Conservation (phyloP, 495 filamentous ascomycete genomes). For the Tuber indicum region DNA sequence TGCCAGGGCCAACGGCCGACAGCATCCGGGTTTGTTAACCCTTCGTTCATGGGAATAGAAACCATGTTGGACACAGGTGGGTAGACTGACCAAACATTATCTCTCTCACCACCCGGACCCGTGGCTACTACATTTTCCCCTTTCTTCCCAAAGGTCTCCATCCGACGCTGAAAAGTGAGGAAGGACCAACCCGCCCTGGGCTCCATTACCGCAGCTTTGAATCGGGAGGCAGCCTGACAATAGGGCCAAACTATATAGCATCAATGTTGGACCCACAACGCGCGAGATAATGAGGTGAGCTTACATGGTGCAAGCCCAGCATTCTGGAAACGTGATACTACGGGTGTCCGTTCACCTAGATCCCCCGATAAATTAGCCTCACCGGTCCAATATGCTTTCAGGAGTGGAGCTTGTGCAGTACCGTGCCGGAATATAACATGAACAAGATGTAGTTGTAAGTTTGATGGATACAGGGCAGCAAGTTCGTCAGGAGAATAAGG, state of each 20-base stretch:
- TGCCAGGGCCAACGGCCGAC: not conserved
- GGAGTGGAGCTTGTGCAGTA: slow-evolving; percentile 32
- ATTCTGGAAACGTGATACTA: slow-evolving; percentile 81
- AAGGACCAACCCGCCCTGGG: slow-evolving; percentile 32
- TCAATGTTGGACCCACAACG: not conserved
- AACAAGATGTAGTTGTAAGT: slow-evolving; percentile 75
- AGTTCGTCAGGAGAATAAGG: slow-evolving; percentile 81
- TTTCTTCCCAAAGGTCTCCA: slow-evolving; percentile 33
- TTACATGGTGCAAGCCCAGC: slow-evolving; percentile 69
- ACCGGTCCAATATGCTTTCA: not conserved
- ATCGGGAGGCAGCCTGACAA: slow-evolving; percentile 65
- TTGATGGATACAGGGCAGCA: slow-evolving; percentile 66
- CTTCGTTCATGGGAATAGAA: not conserved
- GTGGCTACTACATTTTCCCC: slow-evolving; percentile 14
- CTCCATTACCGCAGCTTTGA: slow-evolving; percentile 64
- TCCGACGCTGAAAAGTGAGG: slow-evolving; percentile 29
- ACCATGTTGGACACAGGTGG: not conserved
- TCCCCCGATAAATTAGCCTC: slow-evolving; percentile 6
- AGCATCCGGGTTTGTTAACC: slow-evolving; percentile 7
- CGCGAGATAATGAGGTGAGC: slow-evolving; percentile 18
- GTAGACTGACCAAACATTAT: slow-evolving; percentile 32
- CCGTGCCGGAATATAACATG: slow-evolving; percentile 89
- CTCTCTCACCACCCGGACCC: slow-evolving; percentile 1
- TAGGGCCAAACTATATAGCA: slow-evolving; percentile 75
- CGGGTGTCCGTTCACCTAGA: slow-evolving; percentile 72